A percentile compares a stretch with the other conserved stretches of the same genome.
These are phyloP conservation scores for Orbilia blumenaviensis DNA, from an alignment of 2,329 filamentous ascomycete species.

Conservation along the genomic window DNA sequence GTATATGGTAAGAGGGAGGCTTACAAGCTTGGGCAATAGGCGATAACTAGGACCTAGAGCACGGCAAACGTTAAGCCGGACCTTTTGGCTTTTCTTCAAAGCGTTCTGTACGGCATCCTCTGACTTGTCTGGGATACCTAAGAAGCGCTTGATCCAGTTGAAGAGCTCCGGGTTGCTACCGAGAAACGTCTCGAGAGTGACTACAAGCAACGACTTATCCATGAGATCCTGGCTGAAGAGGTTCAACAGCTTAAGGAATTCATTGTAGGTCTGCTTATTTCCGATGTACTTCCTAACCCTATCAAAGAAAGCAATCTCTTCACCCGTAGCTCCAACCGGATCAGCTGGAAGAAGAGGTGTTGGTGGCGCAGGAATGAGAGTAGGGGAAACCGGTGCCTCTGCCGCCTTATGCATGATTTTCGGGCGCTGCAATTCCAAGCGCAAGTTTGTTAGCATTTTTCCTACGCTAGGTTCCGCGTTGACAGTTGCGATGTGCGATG, in stretches of 20 bases:
- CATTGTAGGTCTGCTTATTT: conserved; percentile 90
- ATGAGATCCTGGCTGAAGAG: conserved; percentile 93
- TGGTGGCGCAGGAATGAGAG: conserved; percentile 85
- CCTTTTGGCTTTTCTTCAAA: conserved; percentile 63
- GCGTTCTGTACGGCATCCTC: conserved; percentile 78
- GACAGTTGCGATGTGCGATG: neutral
- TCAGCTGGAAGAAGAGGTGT: conserved; percentile 83
- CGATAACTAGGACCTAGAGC: conserved; percentile 96
- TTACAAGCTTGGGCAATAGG: conserved; percentile 80
- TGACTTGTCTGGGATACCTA: conserved; percentile 73
- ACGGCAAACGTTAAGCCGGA: conserved; percentile 94
- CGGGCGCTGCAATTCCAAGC: conserved; percentile 69
- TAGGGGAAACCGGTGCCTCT: conserved; percentile 74
- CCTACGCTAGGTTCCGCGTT: neutral
- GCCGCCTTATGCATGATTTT: conserved; percentile 77
- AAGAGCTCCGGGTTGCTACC: conserved; percentile 89
- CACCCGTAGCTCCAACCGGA: conserved; percentile 76
- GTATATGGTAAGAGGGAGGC: neutral
- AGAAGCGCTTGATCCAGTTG: conserved; percentile 83
- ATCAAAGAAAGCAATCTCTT: conserved; percentile 94
- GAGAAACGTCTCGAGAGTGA: conserved; percentile 85
- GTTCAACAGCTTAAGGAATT: conserved; percentile 97
- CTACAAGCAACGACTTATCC: conserved; percentile 80
- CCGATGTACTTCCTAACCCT: conserved; percentile 94
- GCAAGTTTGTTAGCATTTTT: neutral